Evolutionary conservation across 1,139 yeast genomes (phyloP).

Genomic region (Nakaseomyces glabratus): DNA sequence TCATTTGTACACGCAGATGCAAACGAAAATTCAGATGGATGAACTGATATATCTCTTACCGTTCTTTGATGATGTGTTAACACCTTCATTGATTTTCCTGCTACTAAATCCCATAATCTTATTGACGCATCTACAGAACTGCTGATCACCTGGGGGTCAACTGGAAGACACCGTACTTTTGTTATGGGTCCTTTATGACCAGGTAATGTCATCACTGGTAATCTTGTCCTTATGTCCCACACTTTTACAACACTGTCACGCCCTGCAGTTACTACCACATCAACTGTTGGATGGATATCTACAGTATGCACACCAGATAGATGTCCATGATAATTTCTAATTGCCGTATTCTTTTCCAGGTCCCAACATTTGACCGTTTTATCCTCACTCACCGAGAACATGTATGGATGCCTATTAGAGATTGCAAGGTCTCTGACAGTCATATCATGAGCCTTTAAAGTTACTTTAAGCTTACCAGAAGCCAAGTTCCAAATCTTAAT

Average conservation of each 20-base stretch:
- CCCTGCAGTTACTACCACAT: slow-evolving; percentile 82
- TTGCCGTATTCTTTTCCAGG: slow-evolving; percentile 71
- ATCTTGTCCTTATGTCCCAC: slow-evolving; percentile 87
- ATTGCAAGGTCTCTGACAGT: slow-evolving; percentile 70
- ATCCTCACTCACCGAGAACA: slow-evolving; percentile 91
- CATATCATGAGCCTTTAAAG: slow-evolving; percentile 88
- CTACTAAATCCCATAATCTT: slow-evolving; percentile 73
- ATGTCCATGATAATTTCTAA: slow-evolving; percentile 90
- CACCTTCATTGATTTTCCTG: slow-evolving; percentile 50
- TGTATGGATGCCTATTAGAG: slow-evolving; percentile 70
- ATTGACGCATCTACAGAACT: slow-evolving; percentile 82
- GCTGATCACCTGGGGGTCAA: slow-evolving; percentile 79
- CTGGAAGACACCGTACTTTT: slow-evolving; percentile 54
- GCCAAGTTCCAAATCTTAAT: slow-evolving; percentile 91
- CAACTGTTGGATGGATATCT: slow-evolving; percentile 79
- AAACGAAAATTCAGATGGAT: slow-evolving; percentile 67
- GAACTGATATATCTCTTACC: slow-evolving; percentile 62
- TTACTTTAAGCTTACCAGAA: slow-evolving; percentile 55
- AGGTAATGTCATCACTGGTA: slow-evolving; percentile 63
- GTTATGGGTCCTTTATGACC: slow-evolving; percentile 80
- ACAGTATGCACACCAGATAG: slow-evolving; percentile 80
- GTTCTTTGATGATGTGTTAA: slow-evolving; percentile 81
- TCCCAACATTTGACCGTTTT: slow-evolving; percentile 97
- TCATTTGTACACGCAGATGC: slow-evolving; percentile 76
- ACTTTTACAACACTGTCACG: slow-evolving; percentile 78